Conservation (phyloP, 352 stramenopile genomes). For the Pythium myriotylum region DNA sequence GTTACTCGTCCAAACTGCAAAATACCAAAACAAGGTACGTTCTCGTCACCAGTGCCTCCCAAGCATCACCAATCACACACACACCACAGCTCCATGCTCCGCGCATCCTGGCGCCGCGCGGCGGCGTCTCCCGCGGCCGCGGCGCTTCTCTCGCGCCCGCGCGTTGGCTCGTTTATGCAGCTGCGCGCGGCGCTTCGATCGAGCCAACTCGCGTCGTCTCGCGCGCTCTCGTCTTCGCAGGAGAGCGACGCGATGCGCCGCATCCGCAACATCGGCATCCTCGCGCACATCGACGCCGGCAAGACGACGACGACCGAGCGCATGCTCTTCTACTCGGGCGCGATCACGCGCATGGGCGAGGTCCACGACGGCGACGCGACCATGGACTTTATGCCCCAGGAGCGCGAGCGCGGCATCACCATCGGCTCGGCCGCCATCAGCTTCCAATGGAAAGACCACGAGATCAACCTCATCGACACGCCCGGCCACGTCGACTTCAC, state of each 20-base stretch:
- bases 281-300: slow-evolving; percentile 98
- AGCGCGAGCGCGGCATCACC: slow-evolving; percentile 98
- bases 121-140: slow-evolving; percentile 14
- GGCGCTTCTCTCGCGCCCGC: neutral
- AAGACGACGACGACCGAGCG: slow-evolving; percentile 99
- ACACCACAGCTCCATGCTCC: slow-evolving; percentile 9
- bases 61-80: neutral
- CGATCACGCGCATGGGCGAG: slow-evolving; percentile 68
- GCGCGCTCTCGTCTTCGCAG: neutral
- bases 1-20: too few species aligned
- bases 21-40: slow-evolving; percentile 20
- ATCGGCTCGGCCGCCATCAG: slow-evolving; percentile 97
- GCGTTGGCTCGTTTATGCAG: neutral
- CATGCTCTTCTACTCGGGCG: slow-evolving; percentile 97
- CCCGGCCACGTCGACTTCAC: slow-evolving; percentile 98
- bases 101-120: slow-evolving; percentile 3
- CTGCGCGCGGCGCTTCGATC: neutral
- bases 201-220: neutral
- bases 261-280: slow-evolving; percentile 98
- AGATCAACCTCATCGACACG: slow-evolving; percentile 98
- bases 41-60: slow-evolving; percentile 1
- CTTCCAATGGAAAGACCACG: slow-evolving; percentile 93
- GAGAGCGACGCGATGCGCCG: slow-evolving; percentile 24
- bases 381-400: slow-evolving; percentile 89
- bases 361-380: slow-evolving; percentile 79